Evolutionary conservation across 257 asterid species (phyloP), one percentile per base, ranked within the genome.

Genomic region (Scutellaria galericulata): DNA sequence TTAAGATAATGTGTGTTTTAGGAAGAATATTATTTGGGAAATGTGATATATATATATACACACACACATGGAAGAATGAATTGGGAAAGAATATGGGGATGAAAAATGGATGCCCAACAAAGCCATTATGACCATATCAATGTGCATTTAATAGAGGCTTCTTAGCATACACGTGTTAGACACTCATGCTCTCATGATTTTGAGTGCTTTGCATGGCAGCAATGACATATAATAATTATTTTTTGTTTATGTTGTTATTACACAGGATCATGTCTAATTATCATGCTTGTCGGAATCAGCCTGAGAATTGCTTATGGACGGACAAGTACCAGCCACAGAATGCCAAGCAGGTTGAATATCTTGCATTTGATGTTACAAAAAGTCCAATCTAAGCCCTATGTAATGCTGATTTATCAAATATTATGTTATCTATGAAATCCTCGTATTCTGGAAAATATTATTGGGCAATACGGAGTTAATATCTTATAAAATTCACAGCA

Each of bases 251-350:
- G 47, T 56, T 74, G 50, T 58, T 65, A 14, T 39, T 15, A 50
- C 68, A 52, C 81, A 87, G 96, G 87, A 74, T 86, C 68, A 81
- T 81, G 73, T 82, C 84, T 71, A 81, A 83, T 69, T 79, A 80
- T 72, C 87, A 74, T 62, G 74, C 90, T 53, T 75, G 84, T 56
- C 77, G 62, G 72, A 72, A 71, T 68, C 84, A 55, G 73, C 82
- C 78, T 11, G 85, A 79, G 68, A 92, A 88, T 77, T 81, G 90
- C 82, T 79, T 95, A 55, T 95, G 99, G 99, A 92, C 96, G 1
- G 88, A 92, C 84, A 95, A 90, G 80, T 90, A 90, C 83, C 90
- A 79, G 78, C 99, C 99, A 70, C 86, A 75, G 83, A 88, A 75
- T 81, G 86, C 92, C 74, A 78, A 79, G 55, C 90, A 95, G 99